Evolutionary conservation across 306 rosid species (phyloP).

Genomic region (Rubus parviflorus): DNA sequence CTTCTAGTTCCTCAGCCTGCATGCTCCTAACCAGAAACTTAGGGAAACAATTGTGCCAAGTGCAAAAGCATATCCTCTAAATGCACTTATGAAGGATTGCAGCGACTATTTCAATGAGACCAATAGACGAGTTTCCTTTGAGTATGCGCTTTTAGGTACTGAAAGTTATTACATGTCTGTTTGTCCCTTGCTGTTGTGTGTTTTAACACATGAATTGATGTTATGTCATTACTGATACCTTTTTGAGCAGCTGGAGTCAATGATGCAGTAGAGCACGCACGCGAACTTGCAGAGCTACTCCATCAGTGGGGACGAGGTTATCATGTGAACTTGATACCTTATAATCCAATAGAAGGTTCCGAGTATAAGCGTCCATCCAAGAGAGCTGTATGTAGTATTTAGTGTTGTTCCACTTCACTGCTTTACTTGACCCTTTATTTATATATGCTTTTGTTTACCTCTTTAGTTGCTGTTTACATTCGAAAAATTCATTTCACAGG

Average conservation of each 20-base stretch:
- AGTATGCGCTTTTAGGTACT: slow-evolving; percentile 95
- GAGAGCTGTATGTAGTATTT: slow-evolving; percentile 61
- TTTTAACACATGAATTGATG: slow-evolving; percentile 16
- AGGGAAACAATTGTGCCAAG: slow-evolving; percentile 95
- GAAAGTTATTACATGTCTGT: slow-evolving; percentile 15
- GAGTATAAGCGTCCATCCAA: slow-evolving; percentile 81
- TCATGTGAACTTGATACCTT: slow-evolving; percentile 96
- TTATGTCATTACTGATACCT: slow-evolving; percentile 20
- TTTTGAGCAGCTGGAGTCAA: slow-evolving; percentile 85
- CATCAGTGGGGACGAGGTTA: slow-evolving; percentile 59
- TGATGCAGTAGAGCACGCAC: slow-evolving; percentile 76
- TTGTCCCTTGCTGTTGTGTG: neutral
- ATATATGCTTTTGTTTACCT: neutral
- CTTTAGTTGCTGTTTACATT: slow-evolving; percentile 3
- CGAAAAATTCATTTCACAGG: slow-evolving; percentile 42
- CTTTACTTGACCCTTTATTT: slow-evolving; percentile 17
- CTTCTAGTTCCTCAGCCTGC: slow-evolving; percentile 59
- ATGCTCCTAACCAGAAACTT: slow-evolving; percentile 96
- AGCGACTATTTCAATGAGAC: slow-evolving; percentile 71
- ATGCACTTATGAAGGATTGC: slow-evolving; percentile 84
- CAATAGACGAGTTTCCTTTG: slow-evolving; percentile 80
- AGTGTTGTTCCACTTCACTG: neutral
- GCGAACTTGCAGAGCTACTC: slow-evolving; percentile 81
- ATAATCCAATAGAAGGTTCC: slow-evolving; percentile 91
- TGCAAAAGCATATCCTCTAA: slow-evolving; percentile 90